These are phyloP conservation scores for Alternaria brassicae DNA, from an alignment of 2,329 filamentous ascomycete species.

Conservation along the genomic window DNA sequence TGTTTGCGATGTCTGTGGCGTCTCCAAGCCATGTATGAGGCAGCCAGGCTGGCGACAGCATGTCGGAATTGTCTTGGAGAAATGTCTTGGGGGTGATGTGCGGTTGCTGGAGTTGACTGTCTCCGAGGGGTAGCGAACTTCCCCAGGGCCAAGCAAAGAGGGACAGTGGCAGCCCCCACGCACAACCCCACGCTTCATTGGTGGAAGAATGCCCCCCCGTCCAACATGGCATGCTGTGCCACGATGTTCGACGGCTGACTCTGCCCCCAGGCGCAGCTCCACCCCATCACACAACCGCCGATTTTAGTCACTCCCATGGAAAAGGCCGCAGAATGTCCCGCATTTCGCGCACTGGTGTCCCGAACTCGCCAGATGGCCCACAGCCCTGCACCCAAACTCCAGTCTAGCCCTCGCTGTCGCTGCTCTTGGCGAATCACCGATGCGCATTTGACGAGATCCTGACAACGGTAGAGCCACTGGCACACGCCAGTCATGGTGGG, in stretches of 20 bases:
- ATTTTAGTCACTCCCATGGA: slow-evolving; percentile 47
- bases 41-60: background rate
- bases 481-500: slow-evolving; percentile 36
- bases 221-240: slow-evolving; percentile 30
- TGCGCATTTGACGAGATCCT: slow-evolving; percentile 28
- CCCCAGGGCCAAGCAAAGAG: slow-evolving; percentile 43
- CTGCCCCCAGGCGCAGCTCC: slow-evolving; percentile 27
- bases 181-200: slow-evolving; percentile 25
- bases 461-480: slow-evolving; percentile 33
- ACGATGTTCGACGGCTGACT: slow-evolving; percentile 35
- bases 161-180: slow-evolving; percentile 38
- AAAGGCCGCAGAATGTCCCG: slow-evolving; percentile 45
- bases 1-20: background rate
- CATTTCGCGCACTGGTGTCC: slow-evolving; percentile 44
- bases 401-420: slow-evolving; percentile 32
- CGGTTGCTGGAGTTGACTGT: background rate
- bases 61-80: background rate
- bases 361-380: slow-evolving; percentile 36
- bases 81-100: background rate
- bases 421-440: slow-evolving; percentile 38
- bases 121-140: slow-evolving; percentile 27
- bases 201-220: slow-evolving; percentile 35
- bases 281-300: slow-evolving; percentile 32
- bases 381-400: slow-evolving; percentile 32
- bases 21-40: background rate